Evolutionary conservation across 2,329 filamentous ascomycete genomes (phyloP).

Genomic region (Colletotrichum siamense): DNA sequence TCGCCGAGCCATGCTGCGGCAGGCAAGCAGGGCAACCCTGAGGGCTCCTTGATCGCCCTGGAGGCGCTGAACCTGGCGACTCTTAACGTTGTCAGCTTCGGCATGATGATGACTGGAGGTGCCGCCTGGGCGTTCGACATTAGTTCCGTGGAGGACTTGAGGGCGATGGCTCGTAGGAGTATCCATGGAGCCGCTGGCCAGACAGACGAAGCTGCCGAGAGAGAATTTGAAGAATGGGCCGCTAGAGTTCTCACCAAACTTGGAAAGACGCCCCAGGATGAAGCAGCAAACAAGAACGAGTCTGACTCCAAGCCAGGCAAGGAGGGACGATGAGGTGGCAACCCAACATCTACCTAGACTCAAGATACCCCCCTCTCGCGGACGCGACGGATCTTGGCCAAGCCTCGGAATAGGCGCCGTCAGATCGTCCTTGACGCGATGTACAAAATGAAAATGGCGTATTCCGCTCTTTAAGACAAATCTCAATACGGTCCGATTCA

Average conservation of each 20-base stretch:
- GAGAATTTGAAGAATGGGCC: conserved; percentile 67
- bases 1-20: conserved; percentile 59
- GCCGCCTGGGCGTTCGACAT: conserved; percentile 81
- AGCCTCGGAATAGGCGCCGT: background rate
- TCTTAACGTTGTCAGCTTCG: conserved; percentile 80
- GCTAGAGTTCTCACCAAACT: conserved; percentile 60
- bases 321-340: conserved; percentile 14
- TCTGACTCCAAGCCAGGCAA: conserved; percentile 15
- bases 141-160: conserved; percentile 69
- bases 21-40: conserved; percentile 52
- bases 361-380: background rate
- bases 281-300: background rate
- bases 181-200: conserved; percentile 36
- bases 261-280: conserved; percentile 33
- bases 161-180: conserved; percentile 52
- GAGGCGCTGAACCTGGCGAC: conserved; percentile 88
- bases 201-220: conserved; percentile 58
- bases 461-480: conserved; percentile 7
- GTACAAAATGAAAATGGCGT: conserved; percentile 18
- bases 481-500: conserved; percentile 6
- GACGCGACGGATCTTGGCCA: background rate
- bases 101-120: conserved; percentile 76
- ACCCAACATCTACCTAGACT: conserved; percentile 9
- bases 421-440: background rate
- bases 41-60: conserved; percentile 74